Conservation (phyloP, 306 rosid genomes). For the Cucumis cinereus region DNA sequence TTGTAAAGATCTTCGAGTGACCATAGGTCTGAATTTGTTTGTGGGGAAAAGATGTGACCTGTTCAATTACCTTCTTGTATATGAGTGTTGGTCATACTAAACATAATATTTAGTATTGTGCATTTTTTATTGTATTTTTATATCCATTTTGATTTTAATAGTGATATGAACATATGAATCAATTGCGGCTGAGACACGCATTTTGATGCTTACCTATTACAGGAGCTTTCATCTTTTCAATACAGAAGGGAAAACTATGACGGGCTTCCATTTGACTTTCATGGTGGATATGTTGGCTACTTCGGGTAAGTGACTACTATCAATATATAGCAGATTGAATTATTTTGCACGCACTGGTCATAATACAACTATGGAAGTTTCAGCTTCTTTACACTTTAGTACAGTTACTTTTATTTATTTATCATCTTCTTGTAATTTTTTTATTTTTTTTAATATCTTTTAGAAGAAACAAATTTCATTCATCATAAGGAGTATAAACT, state of each 20-base stretch:
- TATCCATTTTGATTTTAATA: not conserved
- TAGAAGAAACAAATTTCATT: no score
- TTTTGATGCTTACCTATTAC: conserved; percentile 16
- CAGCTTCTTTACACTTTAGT: not conserved
- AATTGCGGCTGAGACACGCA: not conserved
- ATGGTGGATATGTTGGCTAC: conserved; percentile 94
- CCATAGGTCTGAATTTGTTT: not conserved
- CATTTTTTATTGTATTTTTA: not conserved
- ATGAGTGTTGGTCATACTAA: not conserved
- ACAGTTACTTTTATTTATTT: not conserved
- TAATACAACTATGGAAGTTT: not conserved
- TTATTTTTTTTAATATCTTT: no score
- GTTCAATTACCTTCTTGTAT: not conserved
- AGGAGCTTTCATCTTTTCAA: conserved; percentile 67
- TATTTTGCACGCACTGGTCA: not conserved
- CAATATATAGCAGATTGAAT: not conserved
- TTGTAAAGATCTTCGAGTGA: not conserved
- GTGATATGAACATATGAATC: not conserved
- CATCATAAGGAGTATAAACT: no score
- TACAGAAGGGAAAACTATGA: conserved; percentile 58
- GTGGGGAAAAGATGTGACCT: not conserved
- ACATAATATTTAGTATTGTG: not conserved
- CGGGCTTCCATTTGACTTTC: conserved; percentile 85
- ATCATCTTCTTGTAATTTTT: no score
- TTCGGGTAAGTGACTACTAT: conserved; percentile 56